phyloP scores from a whole-genome alignment of 768 basidiomycete species.

The Arthromyces matolae region DNA sequence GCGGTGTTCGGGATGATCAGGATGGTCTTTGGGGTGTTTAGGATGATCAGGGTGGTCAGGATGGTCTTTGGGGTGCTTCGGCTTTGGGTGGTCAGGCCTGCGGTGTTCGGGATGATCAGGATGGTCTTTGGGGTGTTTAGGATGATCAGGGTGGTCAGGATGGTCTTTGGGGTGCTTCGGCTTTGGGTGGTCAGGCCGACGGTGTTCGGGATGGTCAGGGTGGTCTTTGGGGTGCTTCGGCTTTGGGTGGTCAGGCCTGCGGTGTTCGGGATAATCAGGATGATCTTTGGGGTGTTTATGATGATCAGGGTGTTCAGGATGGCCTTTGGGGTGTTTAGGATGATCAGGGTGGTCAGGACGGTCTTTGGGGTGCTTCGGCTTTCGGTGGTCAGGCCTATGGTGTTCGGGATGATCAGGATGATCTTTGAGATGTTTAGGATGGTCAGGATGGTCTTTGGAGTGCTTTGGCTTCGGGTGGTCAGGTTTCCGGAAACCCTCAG shows the following conservation, averaged over 20 bases:
- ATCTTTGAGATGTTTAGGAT: not conserved
- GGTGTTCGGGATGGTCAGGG: not conserved
- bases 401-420: not conserved
- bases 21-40: too few species aligned
- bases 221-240: not conserved
- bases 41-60: too few species aligned
- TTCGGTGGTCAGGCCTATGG: not conserved
- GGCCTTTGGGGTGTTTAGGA: not conserved
- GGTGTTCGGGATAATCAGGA: not conserved
- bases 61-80: too few species aligned
- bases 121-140: too few species aligned
- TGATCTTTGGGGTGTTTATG: not conserved
- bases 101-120: too few species aligned
- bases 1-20: too few species aligned
- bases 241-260: not conserved
- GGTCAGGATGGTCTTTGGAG: not conserved
- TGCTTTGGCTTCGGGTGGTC: not conserved
- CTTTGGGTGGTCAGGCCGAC: too few species aligned
- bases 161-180: too few species aligned
- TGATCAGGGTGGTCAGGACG: not conserved
- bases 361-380: not conserved
- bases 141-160: too few species aligned
- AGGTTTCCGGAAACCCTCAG: constrained; percentile 1
- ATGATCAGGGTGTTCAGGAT: not conserved
- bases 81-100: too few species aligned